Evolutionary conservation across 371 early-diverging fungal genomes (phyloP), one percentile per base, ranked within the genome.

Genomic region (Mucor lusitanicus): DNA sequence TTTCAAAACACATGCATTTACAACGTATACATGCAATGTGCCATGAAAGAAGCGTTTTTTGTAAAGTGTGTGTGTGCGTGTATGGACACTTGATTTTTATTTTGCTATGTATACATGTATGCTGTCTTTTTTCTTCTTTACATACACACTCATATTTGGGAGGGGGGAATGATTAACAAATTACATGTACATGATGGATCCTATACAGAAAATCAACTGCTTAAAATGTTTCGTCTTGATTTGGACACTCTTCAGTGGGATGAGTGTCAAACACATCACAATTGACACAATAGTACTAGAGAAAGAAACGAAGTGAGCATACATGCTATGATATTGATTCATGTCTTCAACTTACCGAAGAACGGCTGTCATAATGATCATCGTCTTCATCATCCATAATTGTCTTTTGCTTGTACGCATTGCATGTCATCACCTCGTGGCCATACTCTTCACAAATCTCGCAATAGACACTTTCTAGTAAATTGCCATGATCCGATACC

Each of bases 231-330:
- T 87, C 85, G 59, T 87, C 85, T 59, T 87, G 87, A 64, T 88
- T 86, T 33, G 91, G 92, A 69, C 92, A 91, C 40, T 87, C 84
- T 27, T 86, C 84, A 0, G 92, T 90, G 59, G 85, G 79, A 59
- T 91, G 92, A 6, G 68, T 68, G 27, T 79, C 85, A 80, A 85
- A 88, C 40, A 80, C 80, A 68, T 91, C 90, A 71, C 92, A 91
- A 67, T 91, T 90, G 56, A 89, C 89, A 69, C 92, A 91, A 63
- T 88, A 78, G 39, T 13, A 63, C 59, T 63, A 54, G 50, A 37
- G 50, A 13, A 64, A 62, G 12, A 21, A 37, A 40, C 9, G 17
- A 15, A n/a, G 6, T 17, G 42, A 42, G n/a, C n/a, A 59, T 55
- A 25, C 33, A 12, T 42, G 17, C 0, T 6, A 3, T n/a, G n/a